Base-by-base conservation (phyloP, 2,329 filamentous ascomycete species). In the Monosporascus sp. region DNA sequence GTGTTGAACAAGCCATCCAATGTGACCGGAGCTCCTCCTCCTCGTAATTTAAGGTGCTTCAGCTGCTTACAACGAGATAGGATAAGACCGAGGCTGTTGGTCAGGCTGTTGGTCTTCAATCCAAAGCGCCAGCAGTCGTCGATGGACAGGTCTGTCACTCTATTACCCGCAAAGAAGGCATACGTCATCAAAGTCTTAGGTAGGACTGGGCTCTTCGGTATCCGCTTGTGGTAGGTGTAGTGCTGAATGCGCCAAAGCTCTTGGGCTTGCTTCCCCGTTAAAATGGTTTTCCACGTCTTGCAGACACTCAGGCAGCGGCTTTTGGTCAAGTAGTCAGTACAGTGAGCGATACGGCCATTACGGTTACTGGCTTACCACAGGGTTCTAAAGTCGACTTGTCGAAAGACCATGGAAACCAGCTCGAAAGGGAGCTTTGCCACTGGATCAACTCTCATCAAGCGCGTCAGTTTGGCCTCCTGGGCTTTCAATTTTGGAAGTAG, bases 291-390 rank as follows among this genome's bases (percentile, higher is more conserved):
- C 66, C 66, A 68, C 27, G 51, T 49, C 24, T 61, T 65, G 17
- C 62, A 66, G 2, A 68, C 64, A 22, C 60, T 40, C 24, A 65
- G 45, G 27, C 59, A 62, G n/a, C 58, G 59, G 40, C 64, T 66
- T 26, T 49, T 34, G 3, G 14, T 16, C 11, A 14, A n/a, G 43
- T 11, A 53, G 37, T 52, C 50, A 47, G 40, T 17, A 41, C 40
- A 24, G 44, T 31, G 31, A 38, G n/a, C 8, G 1, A 4, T 8
- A 19, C 9, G 7, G 8, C 4, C 7, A 49, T 26, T 5, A 44
- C 17, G 11, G 8, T 11, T 41, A 22, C 26, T 9, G 8, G 11
- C 43, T 51, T 59, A 66, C 65, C 63, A 66, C 34, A 57, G 36
- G 6, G 59, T 52, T 27, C 52, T 56, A 34, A 64, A 62, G 49